These are phyloP conservation scores for Acaromyces ingoldii DNA, from an alignment of 1,284 basidiomycete species.

Conservation along the genomic window DNA sequence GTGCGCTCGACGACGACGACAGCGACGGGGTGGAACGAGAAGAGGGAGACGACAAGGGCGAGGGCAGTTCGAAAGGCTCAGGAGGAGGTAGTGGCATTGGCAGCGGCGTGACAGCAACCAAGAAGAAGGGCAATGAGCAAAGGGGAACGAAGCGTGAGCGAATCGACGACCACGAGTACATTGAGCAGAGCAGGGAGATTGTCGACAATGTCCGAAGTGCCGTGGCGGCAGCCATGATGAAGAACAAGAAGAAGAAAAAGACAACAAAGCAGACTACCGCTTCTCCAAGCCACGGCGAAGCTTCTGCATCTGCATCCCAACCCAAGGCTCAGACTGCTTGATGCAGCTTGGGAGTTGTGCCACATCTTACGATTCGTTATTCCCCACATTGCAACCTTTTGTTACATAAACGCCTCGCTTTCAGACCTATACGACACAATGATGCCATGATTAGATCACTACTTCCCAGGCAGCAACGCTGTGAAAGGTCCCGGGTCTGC, in stretches of 20 bases:
- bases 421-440: too few relatives aligned
- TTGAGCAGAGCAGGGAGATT: constrained; percentile 86
- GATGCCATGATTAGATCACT: too few relatives aligned
- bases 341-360: too few relatives aligned
- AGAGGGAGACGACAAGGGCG: constrained; percentile 47
- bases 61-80: constrained; percentile 10
- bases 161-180: constrained; percentile 83
- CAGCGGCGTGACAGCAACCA: constrained; percentile 5
- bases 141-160: constrained; percentile 51
- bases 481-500: too few relatives aligned
- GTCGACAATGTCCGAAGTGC: constrained; percentile 88
- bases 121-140: not conserved
- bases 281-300: too few relatives aligned
- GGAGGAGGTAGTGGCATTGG: constrained; percentile 26
- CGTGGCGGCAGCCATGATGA: constrained; percentile 61
- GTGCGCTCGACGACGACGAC: constrained; percentile 24
- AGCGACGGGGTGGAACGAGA: constrained; percentile 21
- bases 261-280: not conserved
- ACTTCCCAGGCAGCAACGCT: too few relatives aligned
- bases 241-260: constrained; percentile 23
- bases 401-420: too few relatives aligned
- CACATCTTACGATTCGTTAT: too few relatives aligned
- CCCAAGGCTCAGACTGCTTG: too few relatives aligned
- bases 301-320: too few relatives aligned
- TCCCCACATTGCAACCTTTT: too few relatives aligned